Base-by-base conservation (phyloP, 345 rosid species). In the Dipteronia sinensis region DNA sequence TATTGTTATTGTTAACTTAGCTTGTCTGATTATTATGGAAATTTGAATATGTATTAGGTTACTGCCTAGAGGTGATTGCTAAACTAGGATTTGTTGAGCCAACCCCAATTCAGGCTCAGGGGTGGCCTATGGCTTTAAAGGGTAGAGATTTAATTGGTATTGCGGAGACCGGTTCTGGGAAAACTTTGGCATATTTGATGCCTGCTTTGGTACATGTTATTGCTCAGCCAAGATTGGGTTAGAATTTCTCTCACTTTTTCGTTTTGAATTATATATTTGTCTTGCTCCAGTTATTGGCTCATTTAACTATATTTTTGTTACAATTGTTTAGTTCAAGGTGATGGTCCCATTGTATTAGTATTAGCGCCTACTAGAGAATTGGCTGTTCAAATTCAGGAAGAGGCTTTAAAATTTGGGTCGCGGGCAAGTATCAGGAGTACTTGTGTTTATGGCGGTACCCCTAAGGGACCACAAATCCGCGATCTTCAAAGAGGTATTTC, bases 121-220 rank as follows among this genome's bases (percentile, higher is more conserved):
- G 97, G 10, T 94, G 97, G 98, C 98, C 99, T 0, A 92, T 96
- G 99, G 99, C 98, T 46, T 83, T 96, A 46, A 94, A 94, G 90
- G 97, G 97, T 79, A 92, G 95, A 77, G 98, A 94, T 86, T 76
- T 96, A 67, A 82, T 96, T 72, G 99, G 98, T 31, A 96, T 96
- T 78, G 98, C 98, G 7, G 99, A 94, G 90, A 94, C 98, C 31
- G 99, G 98, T 72, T 95, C 99, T 77, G 99, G 99, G 47, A 95
- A 95, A 89, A 95, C 99, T 13, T 79, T 94, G 89, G 96, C 99
- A 11, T 96, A 94, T 88, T 79, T 96, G 80, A 85, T 96, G 67
- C 99, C 99, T 11, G 98, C 98, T 23, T 77, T 96, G 85, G 95
- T 96, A 40, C 99, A 96, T 86, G 90, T 96, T 22, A 86, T 82